Percentiles rank a stretch among this genome's conserved stretches.
Evolutionary conservation across 1,284 basidiomycete genomes (phyloP).

Genomic region (Vanrija sp.): DNA sequence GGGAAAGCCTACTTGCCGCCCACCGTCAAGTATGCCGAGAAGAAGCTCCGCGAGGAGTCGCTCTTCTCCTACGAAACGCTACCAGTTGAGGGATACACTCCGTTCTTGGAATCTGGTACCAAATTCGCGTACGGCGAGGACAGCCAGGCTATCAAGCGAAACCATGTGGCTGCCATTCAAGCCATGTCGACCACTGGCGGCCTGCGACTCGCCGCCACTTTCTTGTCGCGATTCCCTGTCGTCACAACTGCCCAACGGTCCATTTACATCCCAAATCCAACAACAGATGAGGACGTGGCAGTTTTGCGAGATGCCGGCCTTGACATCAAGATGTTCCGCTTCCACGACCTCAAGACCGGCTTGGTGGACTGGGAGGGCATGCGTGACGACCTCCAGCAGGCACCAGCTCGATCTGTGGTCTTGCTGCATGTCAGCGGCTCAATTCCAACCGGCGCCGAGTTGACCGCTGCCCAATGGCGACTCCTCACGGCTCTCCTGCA

Average conservation of each 20-base stretch:
- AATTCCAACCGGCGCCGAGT: slow-evolving; percentile 94
- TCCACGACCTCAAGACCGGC: slow-evolving; percentile 86
- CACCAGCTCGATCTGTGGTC: slow-evolving; percentile 69
- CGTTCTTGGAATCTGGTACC: slow-evolving; percentile 38
- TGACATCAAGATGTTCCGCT: slow-evolving; percentile 50
- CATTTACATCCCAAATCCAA: slow-evolving; percentile 38
- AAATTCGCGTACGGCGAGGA: slow-evolving; percentile 51
- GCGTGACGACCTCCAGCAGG: slow-evolving; percentile 58
- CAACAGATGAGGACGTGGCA: slow-evolving; percentile 36
- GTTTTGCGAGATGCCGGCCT: slow-evolving; percentile 41
- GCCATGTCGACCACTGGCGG: slow-evolving; percentile 95
- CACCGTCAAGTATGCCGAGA: slow-evolving; percentile 73
- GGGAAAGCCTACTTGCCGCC: slow-evolving; percentile 89
- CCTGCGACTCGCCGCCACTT: slow-evolving; percentile 85
- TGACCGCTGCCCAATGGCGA: slow-evolving; percentile 84
- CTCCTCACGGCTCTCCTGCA: slow-evolving; percentile 54
- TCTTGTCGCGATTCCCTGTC: slow-evolving; percentile 67
- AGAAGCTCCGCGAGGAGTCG: slow-evolving; percentile 30
- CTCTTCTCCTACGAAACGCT: slow-evolving; percentile 29
- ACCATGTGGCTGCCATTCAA: slow-evolving; percentile 57
- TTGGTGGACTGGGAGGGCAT: slow-evolving; percentile 79
- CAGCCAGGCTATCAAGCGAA: slow-evolving; percentile 56
- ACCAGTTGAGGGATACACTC: slow-evolving; percentile 40
- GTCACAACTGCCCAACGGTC: slow-evolving; percentile 14
- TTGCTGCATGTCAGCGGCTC: slow-evolving; percentile 91